Evolutionary conservation across 805 yeast species (phyloP).

Genomic region (Hanseniaspora mollemarum): DNA sequence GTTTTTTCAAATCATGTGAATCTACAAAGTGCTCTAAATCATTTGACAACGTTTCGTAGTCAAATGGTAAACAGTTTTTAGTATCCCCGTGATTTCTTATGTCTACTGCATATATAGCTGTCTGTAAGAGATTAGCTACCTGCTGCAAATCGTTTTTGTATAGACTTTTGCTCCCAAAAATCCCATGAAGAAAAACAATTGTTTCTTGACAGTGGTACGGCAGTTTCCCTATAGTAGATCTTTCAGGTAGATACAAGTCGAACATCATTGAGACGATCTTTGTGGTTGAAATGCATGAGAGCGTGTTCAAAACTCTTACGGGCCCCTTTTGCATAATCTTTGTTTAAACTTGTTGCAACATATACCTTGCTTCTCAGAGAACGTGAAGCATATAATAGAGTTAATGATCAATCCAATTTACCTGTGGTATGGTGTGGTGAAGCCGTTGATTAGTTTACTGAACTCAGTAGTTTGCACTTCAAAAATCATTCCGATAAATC

Average conservation of each 20-base stretch:
- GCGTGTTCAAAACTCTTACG: no score
- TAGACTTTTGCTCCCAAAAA: constrained; percentile 30
- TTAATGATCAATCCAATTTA: no score
- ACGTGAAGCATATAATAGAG: no score
- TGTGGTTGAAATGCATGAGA: no score
- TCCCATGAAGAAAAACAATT: constrained; percentile 40
- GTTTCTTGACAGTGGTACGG: constrained; percentile 25
- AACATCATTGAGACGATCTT: constrained; percentile 23
- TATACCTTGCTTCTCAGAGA: no score
- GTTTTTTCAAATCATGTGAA: constrained; percentile 21
- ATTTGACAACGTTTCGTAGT: constrained; percentile 35
- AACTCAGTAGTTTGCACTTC: no score
- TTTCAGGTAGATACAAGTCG: constrained; percentile 23
- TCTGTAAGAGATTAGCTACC: constrained; percentile 27
- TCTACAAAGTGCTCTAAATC: constrained; percentile 33
- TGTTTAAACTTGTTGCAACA: no score
- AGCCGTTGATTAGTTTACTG: no score
- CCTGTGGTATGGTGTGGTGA: no score
- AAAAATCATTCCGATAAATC: no score
- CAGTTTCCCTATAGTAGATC: constrained; percentile 19
- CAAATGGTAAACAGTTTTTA: constrained; percentile 35
- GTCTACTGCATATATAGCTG: constrained; percentile 37
- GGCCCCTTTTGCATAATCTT: no score
- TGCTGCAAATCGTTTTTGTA: constrained; percentile 34
- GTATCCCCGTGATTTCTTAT: constrained; percentile 48